phyloP scores from a whole-genome alignment of 495 filamentous ascomycete genomes.

The Immersiella caudata region DNA sequence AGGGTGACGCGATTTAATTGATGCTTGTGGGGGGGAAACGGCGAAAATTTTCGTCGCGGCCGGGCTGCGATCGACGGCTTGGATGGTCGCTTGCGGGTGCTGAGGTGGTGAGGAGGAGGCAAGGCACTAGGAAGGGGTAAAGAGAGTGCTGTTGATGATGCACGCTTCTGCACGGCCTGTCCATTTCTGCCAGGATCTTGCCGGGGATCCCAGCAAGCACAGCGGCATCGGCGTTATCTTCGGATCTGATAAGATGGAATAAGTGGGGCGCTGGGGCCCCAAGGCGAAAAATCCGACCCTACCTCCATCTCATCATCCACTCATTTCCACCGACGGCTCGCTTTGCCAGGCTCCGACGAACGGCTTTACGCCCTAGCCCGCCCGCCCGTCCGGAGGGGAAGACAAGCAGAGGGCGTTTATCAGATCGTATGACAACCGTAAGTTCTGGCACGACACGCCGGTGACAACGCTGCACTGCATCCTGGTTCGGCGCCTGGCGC shows the following conservation, averaged over 20 bases:
- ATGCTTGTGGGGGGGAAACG: slow-evolving; percentile 21
- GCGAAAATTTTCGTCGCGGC: slow-evolving; percentile 19
- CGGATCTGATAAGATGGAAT: slow-evolving; percentile 56
- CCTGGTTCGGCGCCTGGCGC: background rate
- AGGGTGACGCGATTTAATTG: slow-evolving; percentile 28
- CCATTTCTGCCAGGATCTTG: slow-evolving; percentile 26
- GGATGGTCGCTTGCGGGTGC: background rate
- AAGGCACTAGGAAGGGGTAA: background rate
- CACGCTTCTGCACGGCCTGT: slow-evolving; percentile 22
- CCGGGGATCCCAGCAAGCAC: slow-evolving; percentile 23
- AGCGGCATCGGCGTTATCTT: slow-evolving; percentile 54
- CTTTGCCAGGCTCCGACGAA: slow-evolving; percentile 20
- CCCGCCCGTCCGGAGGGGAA: background rate
- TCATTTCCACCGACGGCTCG: slow-evolving; percentile 18
- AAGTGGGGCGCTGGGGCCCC: slow-evolving; percentile 19
- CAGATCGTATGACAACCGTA: slow-evolving; percentile 35
- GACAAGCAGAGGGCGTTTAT: slow-evolving; percentile 31
- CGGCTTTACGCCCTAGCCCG: slow-evolving; percentile 5
- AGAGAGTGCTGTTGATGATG: slow-evolving; percentile 19
- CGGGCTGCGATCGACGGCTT: slow-evolving; percentile 13
- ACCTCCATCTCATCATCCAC: slow-evolving; percentile 1
- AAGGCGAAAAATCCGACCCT: background rate
- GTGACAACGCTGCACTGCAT: background rate
- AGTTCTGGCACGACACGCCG: background rate
- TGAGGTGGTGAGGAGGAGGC: slow-evolving; percentile 18